Evolutionary conservation across 2,329 filamentous ascomycete species (phyloP), one percentile per base, ranked within the genome.

Genomic region (Phialocephala subalpina): DNA sequence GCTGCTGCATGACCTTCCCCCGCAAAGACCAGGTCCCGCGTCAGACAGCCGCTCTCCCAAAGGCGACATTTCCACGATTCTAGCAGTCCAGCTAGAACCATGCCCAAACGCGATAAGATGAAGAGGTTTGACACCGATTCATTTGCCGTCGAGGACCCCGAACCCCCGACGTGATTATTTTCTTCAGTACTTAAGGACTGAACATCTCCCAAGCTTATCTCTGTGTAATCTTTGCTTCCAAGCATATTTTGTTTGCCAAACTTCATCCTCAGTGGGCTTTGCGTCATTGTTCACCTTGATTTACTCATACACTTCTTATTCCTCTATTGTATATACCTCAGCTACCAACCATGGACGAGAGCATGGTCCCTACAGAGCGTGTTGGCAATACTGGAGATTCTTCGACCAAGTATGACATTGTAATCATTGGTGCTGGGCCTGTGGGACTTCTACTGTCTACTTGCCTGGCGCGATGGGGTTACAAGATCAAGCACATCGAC

Each of bases 401-500:
- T 18, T 70, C 68, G 9, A 69, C 67, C 47, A 72, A 73, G 42
- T 90, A 88, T 79, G 89, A 91, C 74, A 86, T 86, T 59, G 93
- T 97, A 72, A 94, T 97, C 71, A 86, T 97, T 63, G 94, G 94
- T 70, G 94, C 94, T 63, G 94, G 94, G 18, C 94, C 94, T 3
- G 93, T 94, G 47, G 94, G 94, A 63, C 86, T 97, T 65, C 90
- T 97, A 80, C 86, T 97, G 27, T 96, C 93, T 9, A 94, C 94
- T 35, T 95, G 92, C 77, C 86, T 97, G 68, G 92, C 93, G 67
- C 86, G 94, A 82, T 97, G 94, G 93, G 94, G 94, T 22, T 97
- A 97, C 84, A 93, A 89, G 78, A 93, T 97, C 79, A 97, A 95
- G 83, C 93, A 97, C 80, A 93, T 97, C 76, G 94, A 97, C 81